Evolutionary conservation across 495 filamentous ascomycete genomes (phyloP), one percentile per base, ranked within the genome.

Genomic region (Neurospora sp.): DNA sequence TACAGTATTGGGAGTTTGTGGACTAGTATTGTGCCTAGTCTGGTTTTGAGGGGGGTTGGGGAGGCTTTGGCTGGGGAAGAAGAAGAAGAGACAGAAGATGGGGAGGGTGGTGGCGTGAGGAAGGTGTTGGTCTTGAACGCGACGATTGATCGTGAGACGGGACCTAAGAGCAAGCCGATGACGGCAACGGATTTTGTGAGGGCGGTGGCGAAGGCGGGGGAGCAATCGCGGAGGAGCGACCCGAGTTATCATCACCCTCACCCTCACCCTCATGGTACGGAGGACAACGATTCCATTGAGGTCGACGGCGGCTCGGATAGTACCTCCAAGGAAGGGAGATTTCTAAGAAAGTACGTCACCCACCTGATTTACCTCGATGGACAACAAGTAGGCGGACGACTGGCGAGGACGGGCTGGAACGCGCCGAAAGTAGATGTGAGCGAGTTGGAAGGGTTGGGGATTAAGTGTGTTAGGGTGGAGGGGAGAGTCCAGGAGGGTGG

Each of bases 1-100:
- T 98, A 97, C 82, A 93, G 91, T 77, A 97, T 98, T 73, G 95
- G 96, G 53, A 92, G 89, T 61, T 82, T 98, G 12, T 98, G 96
- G 81, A 96, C 93, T 2, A 84, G 82, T 9, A 89, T 98, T 69
- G 83, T 96, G 4, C 96, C 95, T 0, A 91, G 85, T 45, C 79
- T 94, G n/a, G 84, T 94, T 37, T 82, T 93, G 22, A 84, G 86
- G 9, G 87, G 87, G 14, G 88, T 94, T 1, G 92, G 92, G 39
- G 79, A 83, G 18, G 85, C 87, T 42, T 78, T 91, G 53, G 76
- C 81, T 44, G 45, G 27, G 22, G 45, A 53, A 4, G 45, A 22
- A 0, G 45, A 20, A 9, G 45, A 22, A 10, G 4, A 27, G 44
- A 37, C 38, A 14, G 6, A n/a, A 4, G 45, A 53, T 4, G 20